Base-by-base conservation (phyloP, 139 green algal species). In the Bryopsis sp. region DNA sequence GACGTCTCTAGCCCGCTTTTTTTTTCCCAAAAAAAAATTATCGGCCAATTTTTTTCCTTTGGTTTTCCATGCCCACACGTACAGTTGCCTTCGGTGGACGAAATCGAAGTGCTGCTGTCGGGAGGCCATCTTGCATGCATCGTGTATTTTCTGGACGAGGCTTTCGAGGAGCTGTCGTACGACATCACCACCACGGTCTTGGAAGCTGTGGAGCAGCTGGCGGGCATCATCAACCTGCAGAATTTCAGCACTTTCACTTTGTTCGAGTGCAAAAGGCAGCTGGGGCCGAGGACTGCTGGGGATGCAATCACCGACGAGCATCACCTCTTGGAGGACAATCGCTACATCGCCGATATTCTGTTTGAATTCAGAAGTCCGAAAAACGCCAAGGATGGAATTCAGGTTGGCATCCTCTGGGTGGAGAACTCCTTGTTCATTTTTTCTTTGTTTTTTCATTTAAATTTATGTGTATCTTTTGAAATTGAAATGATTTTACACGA, bases 91-190 rank as follows among this genome's bases (percentile, higher is more conserved):
- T 81, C 81, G n/a, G 65, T 76, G 0, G 89, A 96, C 54, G 92
- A 98, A 84, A 88, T 97, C 33, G 85, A 92, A 37, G 85, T 85
- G 29, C 69, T 95, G 39, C 72, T 92, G 28, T 72, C 74, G 11
- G 81, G 79, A 11, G 46, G 69, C 0, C 77, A 78, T 66, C 77
- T 92, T 37, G 90, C 82, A 26, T 83, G 84, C 2, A 90, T 98
- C 36, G 86, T 94, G 0, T 96, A 94, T 76, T 99, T 97, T 79
- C 78, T 97, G 74, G 93, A 98, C 58, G 92, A 97, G 67, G 97
- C 92, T 2, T 98, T 98, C 79, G 94, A 98, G 79, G 94, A 98
- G 79, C 75, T 99, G 32, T 69, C 70, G 1, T 98, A 92, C 59
- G 90, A 97, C 68, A 73, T 92, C 33, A 86, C 79, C 36, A 97